These are phyloP conservation scores for Hortaea werneckii DNA, from an alignment of 2,329 filamentous ascomycete genomes.

Conservation along the genomic window DNA sequence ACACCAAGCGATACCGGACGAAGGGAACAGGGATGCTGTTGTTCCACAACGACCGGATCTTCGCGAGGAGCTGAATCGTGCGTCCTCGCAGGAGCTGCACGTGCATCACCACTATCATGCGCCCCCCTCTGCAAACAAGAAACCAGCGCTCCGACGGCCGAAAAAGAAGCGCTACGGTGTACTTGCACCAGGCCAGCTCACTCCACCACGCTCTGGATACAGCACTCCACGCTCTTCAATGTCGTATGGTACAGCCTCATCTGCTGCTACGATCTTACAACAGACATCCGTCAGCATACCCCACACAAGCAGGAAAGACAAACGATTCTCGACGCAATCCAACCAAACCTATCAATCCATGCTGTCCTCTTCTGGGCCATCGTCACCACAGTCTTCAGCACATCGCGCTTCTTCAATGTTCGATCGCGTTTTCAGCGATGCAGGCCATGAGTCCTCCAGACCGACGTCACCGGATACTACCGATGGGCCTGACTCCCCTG, in stretches of 20 bases:
- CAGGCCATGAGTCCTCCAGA: slow-evolving; percentile 53
- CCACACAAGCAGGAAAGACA: slow-evolving; percentile 30
- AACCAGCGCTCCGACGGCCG: slow-evolving; percentile 34
- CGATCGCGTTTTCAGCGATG: slow-evolving; percentile 55
- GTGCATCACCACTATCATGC: slow-evolving; percentile 92
- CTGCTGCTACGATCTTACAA: slow-evolving; percentile 51
- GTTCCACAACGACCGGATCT: slow-evolving; percentile 36
- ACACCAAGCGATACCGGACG: slow-evolving; percentile 55
- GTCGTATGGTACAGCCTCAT: slow-evolving; percentile 34
- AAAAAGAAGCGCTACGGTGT: slow-evolving; percentile 61
- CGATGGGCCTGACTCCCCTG: slow-evolving; percentile 41
- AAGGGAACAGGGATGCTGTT: slow-evolving; percentile 10
- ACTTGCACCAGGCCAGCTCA: slow-evolving; percentile 45
- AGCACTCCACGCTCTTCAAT: slow-evolving; percentile 30
- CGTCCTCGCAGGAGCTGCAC: slow-evolving; percentile 66
- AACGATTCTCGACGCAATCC: slow-evolving; percentile 57
- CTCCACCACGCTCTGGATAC: slow-evolving; percentile 28
- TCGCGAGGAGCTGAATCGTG: slow-evolving; percentile 56
- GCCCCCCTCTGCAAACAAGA: slow-evolving; percentile 31
- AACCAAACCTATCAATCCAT: slow-evolving; percentile 52
- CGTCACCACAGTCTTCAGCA: slow-evolving; percentile 67
- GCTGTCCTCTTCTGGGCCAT: slow-evolving; percentile 62
- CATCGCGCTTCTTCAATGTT: slow-evolving; percentile 63
- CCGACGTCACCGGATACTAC: slow-evolving; percentile 75
- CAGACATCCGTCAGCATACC: slow-evolving; percentile 51